A percentile compares a stretch with the other conserved stretches of the same genome.
Evolutionary conservation across 371 early-diverging fungal species (phyloP).

Genomic region (Mortierella sp.): DNA sequence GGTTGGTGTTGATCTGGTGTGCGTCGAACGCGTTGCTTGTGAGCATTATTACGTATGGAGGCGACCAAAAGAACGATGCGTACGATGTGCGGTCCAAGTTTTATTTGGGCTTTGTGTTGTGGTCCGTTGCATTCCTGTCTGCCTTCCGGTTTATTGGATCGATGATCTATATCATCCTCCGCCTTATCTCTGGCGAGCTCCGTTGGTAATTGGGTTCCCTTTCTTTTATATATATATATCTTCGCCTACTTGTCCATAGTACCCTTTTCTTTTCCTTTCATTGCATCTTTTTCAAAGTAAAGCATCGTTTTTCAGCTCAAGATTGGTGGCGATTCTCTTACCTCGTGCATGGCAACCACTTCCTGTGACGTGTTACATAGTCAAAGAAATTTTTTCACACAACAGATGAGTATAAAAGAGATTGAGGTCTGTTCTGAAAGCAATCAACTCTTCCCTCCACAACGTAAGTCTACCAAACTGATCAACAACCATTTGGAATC

Average conservation of each 20-base stretch:
- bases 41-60: slow-evolving; percentile 62
- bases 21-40: slow-evolving; percentile 83
- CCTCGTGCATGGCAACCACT: background rate
- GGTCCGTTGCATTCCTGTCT: slow-evolving; percentile 83
- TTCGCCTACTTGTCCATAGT: background rate
- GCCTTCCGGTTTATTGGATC: slow-evolving; percentile 84
- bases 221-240: background rate
- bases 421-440: background rate
- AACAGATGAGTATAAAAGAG: background rate
- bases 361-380: background rate
- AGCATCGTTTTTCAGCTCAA: background rate
- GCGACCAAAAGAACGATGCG: slow-evolving; percentile 7
- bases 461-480: slow-evolving; percentile 3
- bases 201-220: slow-evolving; percentile 26
- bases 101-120: slow-evolving; percentile 79
- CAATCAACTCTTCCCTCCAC: background rate
- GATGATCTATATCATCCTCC: slow-evolving; percentile 70
- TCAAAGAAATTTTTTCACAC: background rate
- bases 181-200: slow-evolving; percentile 61
- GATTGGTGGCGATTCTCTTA: background rate
- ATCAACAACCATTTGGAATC: background rate
- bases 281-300: background rate
- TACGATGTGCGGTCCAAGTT: slow-evolving; percentile 38
- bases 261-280: too few species aligned
- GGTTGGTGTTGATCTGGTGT: slow-evolving; percentile 87